phyloP scores from a whole-genome alignment of 257 asterid species.

The Solanum sparsipilum region DNA sequence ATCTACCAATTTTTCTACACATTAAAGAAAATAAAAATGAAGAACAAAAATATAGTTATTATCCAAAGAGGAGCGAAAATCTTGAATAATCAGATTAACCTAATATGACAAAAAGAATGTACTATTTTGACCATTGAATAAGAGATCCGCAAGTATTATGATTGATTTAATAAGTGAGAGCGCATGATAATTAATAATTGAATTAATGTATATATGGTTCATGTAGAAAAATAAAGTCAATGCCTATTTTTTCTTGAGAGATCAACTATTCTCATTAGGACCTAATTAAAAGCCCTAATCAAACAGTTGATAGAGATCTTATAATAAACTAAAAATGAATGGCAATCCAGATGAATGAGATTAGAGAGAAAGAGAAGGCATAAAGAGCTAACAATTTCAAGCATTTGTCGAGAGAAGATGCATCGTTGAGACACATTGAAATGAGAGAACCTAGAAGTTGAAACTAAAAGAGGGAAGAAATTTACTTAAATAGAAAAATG shows the following conservation, averaged over 20 bases:
- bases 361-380: not conserved
- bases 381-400: no score
- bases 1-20: not conserved
- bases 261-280: not conserved
- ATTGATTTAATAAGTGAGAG: not conserved
- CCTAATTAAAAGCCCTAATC: no score
- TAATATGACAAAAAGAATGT: no score
- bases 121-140: no score
- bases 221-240: not conserved
- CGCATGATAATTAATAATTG: not conserved
- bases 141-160: not conserved
- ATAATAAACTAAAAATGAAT: not conserved
- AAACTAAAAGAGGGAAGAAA: not conserved
- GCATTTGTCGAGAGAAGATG: not conserved
- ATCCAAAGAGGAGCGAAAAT: no score
- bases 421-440: not conserved
- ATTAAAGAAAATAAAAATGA: no score
- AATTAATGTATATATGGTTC: no score
- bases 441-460: no score
- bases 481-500: no score
- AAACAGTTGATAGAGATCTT: not conserved
- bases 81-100: no score
- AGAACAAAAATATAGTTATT: no score
- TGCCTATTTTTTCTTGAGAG: not conserved
- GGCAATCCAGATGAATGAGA: not conserved